phyloP scores from a whole-genome alignment of 176 grass and related monocot species.

The Musa acuminata region DNA sequence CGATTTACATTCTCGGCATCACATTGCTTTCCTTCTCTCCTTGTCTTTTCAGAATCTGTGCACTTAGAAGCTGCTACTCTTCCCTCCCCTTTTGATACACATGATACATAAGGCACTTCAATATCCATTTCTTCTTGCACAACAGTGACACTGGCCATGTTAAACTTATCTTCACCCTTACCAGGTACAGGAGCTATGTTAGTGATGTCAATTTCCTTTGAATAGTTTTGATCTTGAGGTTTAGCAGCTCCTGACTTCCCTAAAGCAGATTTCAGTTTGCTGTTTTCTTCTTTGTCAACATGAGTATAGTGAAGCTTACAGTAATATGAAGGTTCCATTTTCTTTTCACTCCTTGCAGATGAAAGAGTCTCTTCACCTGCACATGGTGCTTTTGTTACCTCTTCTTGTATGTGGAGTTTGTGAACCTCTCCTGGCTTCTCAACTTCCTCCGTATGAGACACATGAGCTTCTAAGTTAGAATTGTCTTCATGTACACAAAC shows the following conservation, averaged over 20 bases:
- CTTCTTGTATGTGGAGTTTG: constrained; percentile 24
- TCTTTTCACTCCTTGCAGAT: constrained; percentile 19
- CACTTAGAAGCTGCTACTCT: constrained; percentile 16
- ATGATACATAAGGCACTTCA: constrained; percentile 17
- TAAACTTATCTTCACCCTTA: not conserved
- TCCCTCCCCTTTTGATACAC: constrained; percentile 17
- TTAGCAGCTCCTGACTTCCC: not conserved
- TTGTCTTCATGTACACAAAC: constrained; percentile 25
- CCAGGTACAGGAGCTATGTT: not conserved
- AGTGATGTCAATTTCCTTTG: constrained; percentile 6
- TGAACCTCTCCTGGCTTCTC: constrained; percentile 16
- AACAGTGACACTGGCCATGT: constrained; percentile 21
- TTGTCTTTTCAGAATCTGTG: constrained; percentile 23
- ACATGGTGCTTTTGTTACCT: constrained; percentile 21
- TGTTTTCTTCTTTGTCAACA: constrained; percentile 13
- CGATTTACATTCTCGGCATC: constrained; percentile 21
- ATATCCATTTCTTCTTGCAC: constrained; percentile 23
- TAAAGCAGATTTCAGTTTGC: constrained; percentile 13
- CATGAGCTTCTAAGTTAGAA: constrained; percentile 22
- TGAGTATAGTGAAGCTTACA: constrained; percentile 20
- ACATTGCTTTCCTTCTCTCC: constrained; percentile 21
- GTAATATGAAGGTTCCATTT: constrained; percentile 16
- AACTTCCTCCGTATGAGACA: constrained; percentile 22
- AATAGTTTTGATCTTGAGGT: constrained; percentile 16
- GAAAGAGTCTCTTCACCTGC: constrained; percentile 14